Evolutionary conservation across 305 asterid genomes (phyloP).

Genomic region (Solanum aculeatissimum): DNA sequence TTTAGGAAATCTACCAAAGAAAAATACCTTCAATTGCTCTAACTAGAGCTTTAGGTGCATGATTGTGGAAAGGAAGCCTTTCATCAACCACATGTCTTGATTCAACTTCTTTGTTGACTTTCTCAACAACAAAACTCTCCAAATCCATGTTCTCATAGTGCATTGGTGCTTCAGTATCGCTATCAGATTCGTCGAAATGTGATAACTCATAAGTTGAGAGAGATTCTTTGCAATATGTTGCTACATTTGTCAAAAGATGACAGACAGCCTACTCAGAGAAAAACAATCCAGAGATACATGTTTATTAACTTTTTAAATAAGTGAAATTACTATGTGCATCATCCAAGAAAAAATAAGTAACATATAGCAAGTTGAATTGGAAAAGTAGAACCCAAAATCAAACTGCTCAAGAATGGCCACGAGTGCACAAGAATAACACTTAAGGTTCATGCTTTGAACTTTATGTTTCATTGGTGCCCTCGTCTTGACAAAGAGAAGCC

Average conservation of each 20-base stretch:
- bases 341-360: not conserved
- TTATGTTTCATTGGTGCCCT: not conserved
- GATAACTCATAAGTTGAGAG: conserved; percentile 46
- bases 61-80: conserved; percentile 40
- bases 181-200: conserved; percentile 41
- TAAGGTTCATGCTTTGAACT: not conserved
- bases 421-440: not conserved
- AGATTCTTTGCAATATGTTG: conserved; percentile 57
- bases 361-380: not conserved
- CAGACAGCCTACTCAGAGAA: conserved; percentile 54
- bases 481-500: not conserved
- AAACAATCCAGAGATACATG: not conserved
- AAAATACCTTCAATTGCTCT: conserved; percentile 47
- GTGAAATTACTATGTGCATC: not conserved
- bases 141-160: conserved; percentile 69
- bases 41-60: conserved; percentile 31
- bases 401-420: not conserved
- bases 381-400: not conserved
- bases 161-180: conserved; percentile 32
- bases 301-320: not conserved
- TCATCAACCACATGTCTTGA: conserved; percentile 28
- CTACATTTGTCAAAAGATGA: conserved; percentile 70
- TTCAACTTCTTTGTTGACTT: conserved; percentile 45
- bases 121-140: conserved; percentile 47
- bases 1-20: not conserved